These are phyloP conservation scores for Fomitopsis pinicola DNA, from an alignment of 1,284 basidiomycete genomes.

Conservation along the genomic window DNA sequence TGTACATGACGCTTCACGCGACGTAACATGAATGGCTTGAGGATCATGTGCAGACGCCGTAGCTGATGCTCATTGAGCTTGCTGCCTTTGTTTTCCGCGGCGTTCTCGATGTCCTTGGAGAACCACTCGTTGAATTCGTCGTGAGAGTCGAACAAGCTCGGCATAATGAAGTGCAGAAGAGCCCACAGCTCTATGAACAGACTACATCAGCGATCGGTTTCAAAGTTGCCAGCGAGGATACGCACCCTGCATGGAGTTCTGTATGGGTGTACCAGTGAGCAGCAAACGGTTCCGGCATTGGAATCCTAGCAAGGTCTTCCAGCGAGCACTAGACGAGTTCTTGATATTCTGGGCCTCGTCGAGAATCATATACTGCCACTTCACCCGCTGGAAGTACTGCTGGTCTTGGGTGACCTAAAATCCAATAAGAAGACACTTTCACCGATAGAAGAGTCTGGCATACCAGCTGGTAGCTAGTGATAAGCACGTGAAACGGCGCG, in stretches of 20 bases:
- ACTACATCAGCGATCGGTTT: background rate
- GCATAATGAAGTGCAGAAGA: slow-evolving; percentile 99
- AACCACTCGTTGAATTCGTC: slow-evolving; percentile 99
- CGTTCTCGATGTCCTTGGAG: slow-evolving; percentile 98
- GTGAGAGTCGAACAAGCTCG: slow-evolving; percentile 97
- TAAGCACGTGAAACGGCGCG: slow-evolving; percentile 94
- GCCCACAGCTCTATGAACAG: slow-evolving; percentile 89
- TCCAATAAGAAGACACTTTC: background rate
- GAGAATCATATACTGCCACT: slow-evolving; percentile 99
- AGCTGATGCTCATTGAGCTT: slow-evolving; percentile 96
- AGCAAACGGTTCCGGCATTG: slow-evolving; percentile 95
- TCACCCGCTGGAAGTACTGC: slow-evolving; percentile 96
- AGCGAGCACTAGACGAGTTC: slow-evolving; percentile 93
- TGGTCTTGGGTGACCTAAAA: slow-evolving; percentile 90
- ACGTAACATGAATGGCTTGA: slow-evolving; percentile 99
- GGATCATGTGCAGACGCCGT: slow-evolving; percentile 95
- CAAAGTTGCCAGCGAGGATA: background rate
- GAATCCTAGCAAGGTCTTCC: slow-evolving; percentile 96
- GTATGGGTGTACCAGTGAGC: slow-evolving; percentile 97
- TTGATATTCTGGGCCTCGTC: slow-evolving; percentile 99
- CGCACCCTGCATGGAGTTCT: slow-evolving; percentile 99
- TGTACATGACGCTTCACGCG: slow-evolving; percentile 98
- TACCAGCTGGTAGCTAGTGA: slow-evolving; percentile 96
- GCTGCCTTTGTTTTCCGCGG: slow-evolving; percentile 86
- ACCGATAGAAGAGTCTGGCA: slow-evolving; percentile 20